Percentiles rank a stretch among this genome's conserved stretches.
Evolutionary conservation across 1,139 yeast species (phyloP).

Genomic region (Insectozyma bohioensis): DNA sequence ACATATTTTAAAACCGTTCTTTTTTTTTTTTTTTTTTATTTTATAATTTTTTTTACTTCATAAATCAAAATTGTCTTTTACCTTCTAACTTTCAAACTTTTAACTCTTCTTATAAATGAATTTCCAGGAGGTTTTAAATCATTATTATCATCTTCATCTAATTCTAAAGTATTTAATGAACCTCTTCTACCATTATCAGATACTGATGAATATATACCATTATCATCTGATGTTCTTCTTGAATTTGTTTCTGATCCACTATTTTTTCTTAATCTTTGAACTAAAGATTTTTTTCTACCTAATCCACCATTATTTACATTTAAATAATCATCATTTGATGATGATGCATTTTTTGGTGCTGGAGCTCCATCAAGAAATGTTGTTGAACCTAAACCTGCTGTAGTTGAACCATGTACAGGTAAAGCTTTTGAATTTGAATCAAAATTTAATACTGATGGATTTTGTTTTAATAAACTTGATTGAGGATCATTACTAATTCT

Average conservation of each 20-base stretch:
- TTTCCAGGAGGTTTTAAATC: constrained; percentile 34
- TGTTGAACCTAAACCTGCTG: constrained; percentile 87
- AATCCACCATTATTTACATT: constrained; percentile 38
- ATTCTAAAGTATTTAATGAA: constrained; percentile 17
- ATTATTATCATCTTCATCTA: constrained; percentile 20
- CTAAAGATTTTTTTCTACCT: constrained; percentile 74
- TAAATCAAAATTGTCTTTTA: too few relatives aligned
- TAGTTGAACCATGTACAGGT: constrained; percentile 80
- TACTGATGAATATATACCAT: constrained; percentile 10
- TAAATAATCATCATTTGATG: constrained; percentile 27
- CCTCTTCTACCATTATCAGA: constrained; percentile 19
- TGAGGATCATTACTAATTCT: constrained; percentile 18
- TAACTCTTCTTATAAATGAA: constrained; percentile 77
- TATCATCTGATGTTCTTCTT: constrained; percentile 39
- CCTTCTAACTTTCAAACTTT: constrained; percentile 77
- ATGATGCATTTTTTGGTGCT: constrained; percentile 53
- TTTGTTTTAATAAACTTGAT: constrained; percentile 31
- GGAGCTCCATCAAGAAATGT: constrained; percentile 97
- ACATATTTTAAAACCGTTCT: too few relatives aligned
- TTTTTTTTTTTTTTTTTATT: too few relatives aligned
- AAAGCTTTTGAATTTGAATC: constrained; percentile 69
- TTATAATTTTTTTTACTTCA: too few relatives aligned
- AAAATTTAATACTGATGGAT: constrained; percentile 59
- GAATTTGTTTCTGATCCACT: constrained; percentile 34
- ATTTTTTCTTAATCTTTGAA: constrained; percentile 58